Percentiles rank a stretch among this genome's conserved stretches.
Conservation (phyloP, 73 alveolate species). For the Paramecium octaurelia region DNA sequence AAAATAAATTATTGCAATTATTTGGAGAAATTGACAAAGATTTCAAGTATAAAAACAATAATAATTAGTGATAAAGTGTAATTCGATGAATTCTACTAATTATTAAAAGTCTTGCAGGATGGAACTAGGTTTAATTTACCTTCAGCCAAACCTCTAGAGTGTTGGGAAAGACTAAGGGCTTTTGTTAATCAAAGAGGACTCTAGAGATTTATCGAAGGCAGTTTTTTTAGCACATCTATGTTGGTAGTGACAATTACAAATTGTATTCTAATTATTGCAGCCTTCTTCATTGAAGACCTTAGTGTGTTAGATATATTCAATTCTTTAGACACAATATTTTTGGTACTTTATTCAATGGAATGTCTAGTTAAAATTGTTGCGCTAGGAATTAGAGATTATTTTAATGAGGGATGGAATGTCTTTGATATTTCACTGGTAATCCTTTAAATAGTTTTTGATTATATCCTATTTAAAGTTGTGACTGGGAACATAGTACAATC, state of each 20-base stretch:
- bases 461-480: slow-evolving; percentile 13
- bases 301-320: not conserved
- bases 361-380: not conserved
- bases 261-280: not conserved
- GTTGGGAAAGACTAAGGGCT: not conserved
- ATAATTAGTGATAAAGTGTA: slow-evolving; percentile 34
- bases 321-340: not conserved
- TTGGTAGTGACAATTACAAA: not conserved
- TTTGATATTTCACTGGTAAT: slow-evolving; percentile 48
- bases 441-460: slow-evolving; percentile 40
- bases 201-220: not conserved
- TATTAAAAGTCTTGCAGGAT: not conserved
- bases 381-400: not conserved
- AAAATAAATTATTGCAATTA: not conserved
- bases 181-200: not conserved
- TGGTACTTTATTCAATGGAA: not conserved
- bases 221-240: not conserved
- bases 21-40: slow-evolving; percentile 37
- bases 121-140: not conserved
- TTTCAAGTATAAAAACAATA: slow-evolving; percentile 16
- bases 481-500: slow-evolving; percentile 13
- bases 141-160: not conserved
- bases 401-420: slow-evolving; percentile 56
- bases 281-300: slow-evolving; percentile 11
- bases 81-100: slow-evolving; percentile 32